Percentiles rank a stretch among this genome's conserved stretches.
phyloP scores from a whole-genome alignment of 306 rosid species.

The Lithocarpus polystachyus region DNA sequence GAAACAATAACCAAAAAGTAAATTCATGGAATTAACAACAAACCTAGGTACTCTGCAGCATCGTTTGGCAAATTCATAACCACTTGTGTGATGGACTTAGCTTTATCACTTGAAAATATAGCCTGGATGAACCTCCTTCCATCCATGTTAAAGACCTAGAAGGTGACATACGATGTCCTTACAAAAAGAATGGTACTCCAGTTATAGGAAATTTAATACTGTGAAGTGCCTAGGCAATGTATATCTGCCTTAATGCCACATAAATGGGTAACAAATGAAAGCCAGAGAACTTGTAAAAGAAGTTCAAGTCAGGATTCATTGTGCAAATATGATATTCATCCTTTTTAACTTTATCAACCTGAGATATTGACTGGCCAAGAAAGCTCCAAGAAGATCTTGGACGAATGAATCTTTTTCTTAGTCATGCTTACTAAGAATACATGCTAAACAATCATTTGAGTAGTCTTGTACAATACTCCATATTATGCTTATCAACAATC shows the following conservation, averaged over 20 bases:
- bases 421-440: not conserved
- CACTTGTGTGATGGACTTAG: slow-evolving; percentile 76
- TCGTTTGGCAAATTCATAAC: slow-evolving; percentile 96
- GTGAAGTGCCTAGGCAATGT: slow-evolving; percentile 15
- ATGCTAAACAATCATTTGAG: not conserved
- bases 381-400: not conserved
- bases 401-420: not conserved
- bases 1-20: slow-evolving; percentile 7
- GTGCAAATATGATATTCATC: not conserved
- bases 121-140: slow-evolving; percentile 94
- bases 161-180: slow-evolving; percentile 18
- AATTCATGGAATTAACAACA: not conserved
- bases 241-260: slow-evolving; percentile 25
- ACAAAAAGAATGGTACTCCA: slow-evolving; percentile 17
- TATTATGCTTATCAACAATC: not conserved
- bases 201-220: slow-evolving; percentile 7
- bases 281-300: not conserved
- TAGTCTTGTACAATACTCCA: not conserved
- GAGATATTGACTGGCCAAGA: not conserved
- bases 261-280: slow-evolving; percentile 7
- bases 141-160: slow-evolving; percentile 89
- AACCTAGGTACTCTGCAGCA: slow-evolving; percentile 87
- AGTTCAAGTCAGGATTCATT: not conserved
- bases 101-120: slow-evolving; percentile 70
- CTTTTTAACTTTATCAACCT: not conserved